Evolutionary conservation across 139 green algal species (phyloP), one percentile per base, ranked within the genome.

Genomic region (Chlorokybus atmophyticus): DNA sequence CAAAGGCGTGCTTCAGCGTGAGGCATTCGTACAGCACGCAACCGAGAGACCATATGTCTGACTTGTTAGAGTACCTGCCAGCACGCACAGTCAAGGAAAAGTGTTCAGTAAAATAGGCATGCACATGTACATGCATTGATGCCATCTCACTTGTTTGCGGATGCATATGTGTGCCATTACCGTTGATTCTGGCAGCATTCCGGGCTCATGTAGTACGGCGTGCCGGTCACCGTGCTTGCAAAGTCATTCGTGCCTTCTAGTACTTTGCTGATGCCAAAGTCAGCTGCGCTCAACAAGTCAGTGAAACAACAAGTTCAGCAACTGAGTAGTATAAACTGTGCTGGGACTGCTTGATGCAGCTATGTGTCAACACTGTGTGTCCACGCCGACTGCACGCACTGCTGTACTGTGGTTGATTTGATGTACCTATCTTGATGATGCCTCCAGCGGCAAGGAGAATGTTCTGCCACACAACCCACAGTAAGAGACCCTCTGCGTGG

Each of bases 1-100:
- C 79, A 60, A 89, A 86, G 0, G 79, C 74, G 44, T 83, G 79
- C 48, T 73, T 68, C 26, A 79, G 32, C 0, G 62, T 75, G 7
- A 67, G 55, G 48, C 85, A 59, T 70, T 88, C 82, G 59, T 88
- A 88, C 51, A 88, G 66, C 39, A 88, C 60, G 56, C 82, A 88
- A 7, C 80, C 80, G 52, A 84, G 53, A 0, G 60, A 71, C 80
- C 80, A 87, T 24, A 87, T 70, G 67, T 87, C 80, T 4, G 29
- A 76, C 68, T 83, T 85, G 70, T 74, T 81, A 62, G 73, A 60
- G 50, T 83, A 83, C 2, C 70, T 68, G n/a, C n/a, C n/a, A n/a
- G n/a, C n/a, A n/a, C n/a, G n/a, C n/a, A n/a, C n/a, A n/a, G n/a
- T n/a, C n/a, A n/a, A n/a, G n/a, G n/a, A n/a, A n/a, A n/a, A n/a